Base-by-base conservation (phyloP, 257 asterid genomes). In the Rehmannia glutinosa region DNA sequence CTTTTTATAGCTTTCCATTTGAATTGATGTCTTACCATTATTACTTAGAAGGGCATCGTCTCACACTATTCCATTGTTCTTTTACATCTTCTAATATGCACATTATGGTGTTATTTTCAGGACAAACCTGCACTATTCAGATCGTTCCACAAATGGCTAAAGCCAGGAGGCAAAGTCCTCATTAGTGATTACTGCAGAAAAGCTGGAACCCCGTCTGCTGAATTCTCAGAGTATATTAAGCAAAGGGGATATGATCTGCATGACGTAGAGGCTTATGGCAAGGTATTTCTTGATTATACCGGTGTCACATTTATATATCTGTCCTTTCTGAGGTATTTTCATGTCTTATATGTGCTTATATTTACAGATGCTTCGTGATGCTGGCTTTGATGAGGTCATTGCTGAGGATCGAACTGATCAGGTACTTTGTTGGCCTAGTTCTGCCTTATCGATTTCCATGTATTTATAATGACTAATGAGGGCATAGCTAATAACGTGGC, bases 81-180 rank as follows among this genome's bases (percentile, higher is more conserved):
- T 57, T 30, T 28, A 32, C 32, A 4, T 45, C 36, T 33, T 8
- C 13, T 42, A 27, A 56, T 52, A 6, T 33, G 50, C 38, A 43
- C 17, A 33, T 16, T 20, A 1, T 32, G 70, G 67, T 36, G 6
- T 36, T 56, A 7, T 76, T 50, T 75, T 49, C 93, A 94, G 99
- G 99, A 94, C 84, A 94, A 94, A 73, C 96, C 95, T 23, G 82
- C 97, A 32, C 66, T 94, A 16, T 94, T 94, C 84, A 85, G 81
- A 70, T 85, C 90, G 11, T 94, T 94, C 86, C 82, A 87, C 91
- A 85, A 86, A 80, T 94, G 99, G 99, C 81, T 94, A 81, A 91
- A 89, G 79, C 99, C 99, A 1, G 97, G 99, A 45, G 99, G 99
- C 66, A 91, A 76, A 76, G 88, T 94, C 59, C 95, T 94, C 19